Evolutionary conservation across 2,329 filamentous ascomycete genomes (phyloP).

Genomic region (Calonectria naviculata): DNA sequence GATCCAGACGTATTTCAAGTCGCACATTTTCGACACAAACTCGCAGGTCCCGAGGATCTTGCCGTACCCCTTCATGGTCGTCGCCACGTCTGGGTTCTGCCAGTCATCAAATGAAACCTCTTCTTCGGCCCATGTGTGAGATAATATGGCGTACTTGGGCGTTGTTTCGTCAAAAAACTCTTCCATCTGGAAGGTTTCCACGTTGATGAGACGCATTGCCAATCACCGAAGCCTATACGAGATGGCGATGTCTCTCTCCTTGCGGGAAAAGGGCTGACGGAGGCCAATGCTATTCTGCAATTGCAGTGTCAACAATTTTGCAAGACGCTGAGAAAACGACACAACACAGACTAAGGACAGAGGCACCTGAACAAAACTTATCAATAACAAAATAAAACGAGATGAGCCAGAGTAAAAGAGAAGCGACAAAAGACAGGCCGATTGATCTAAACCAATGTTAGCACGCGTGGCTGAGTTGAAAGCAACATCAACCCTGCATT

Average conservation of each 20-base stretch:
- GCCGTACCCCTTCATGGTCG: constrained; percentile 12
- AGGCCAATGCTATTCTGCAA: neutral
- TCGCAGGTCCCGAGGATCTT: constrained; percentile 23
- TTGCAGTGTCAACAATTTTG: neutral
- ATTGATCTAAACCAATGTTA: neutral
- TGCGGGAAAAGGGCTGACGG: neutral
- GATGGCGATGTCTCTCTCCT: neutral
- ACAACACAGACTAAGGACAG: too few species aligned
- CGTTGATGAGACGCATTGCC: constrained; percentile 25
- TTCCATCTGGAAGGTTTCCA: constrained; percentile 21
- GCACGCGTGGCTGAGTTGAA: neutral
- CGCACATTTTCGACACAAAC: neutral
- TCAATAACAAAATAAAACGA: neutral
- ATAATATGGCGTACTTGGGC: constrained; percentile 24
- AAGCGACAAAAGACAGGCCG: neutral
- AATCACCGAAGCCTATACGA: neutral
- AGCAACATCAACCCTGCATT: neutral
- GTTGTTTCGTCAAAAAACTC: constrained; percentile 19
- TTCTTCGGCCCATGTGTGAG: constrained; percentile 25
- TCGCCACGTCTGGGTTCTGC: neutral
- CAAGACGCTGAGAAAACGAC: neutral
- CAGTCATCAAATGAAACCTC: constrained; percentile 27
- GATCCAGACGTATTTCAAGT: constrained; percentile 18
- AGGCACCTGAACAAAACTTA: too few species aligned
- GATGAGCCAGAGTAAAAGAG: neutral